Evolutionary conservation across 176 grass and related monocot genomes (phyloP), one percentile per base, ranked within the genome.

Genomic region (Bonia amplexicaulis): DNA sequence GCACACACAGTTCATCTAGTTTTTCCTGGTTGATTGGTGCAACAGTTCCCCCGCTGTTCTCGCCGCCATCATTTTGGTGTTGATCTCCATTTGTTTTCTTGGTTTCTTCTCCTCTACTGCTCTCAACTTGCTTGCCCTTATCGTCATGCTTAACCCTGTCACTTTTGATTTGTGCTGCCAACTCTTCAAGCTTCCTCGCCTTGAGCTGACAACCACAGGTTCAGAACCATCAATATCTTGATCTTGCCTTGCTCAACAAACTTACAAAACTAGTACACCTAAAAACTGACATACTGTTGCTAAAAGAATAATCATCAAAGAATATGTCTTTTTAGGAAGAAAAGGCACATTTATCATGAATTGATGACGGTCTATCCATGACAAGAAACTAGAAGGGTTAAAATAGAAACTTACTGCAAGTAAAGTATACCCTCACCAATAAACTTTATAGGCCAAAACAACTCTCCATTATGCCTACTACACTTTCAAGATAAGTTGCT

Each of bases 181-280:
- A 92, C 85, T 98, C 96, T 83, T 98, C 96, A 42, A 98, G 91
- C 42, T 89, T 98, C 86, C 91, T 98, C 26, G 87, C 83, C 86
- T 98, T 98, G 42, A 98, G 89, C 96, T 98, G 87, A 45, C 45
- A 86, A 78, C 33, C 55, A 78, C 40, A 59, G 58, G 39, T 73
- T 40, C 31, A 69, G 70, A 63, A 82, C 22, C 25, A 67, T 86
- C 26, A 86, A 49, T 63, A 66, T n/a, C 1, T 73, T 82, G 23
- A 35, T 66, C 16, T 31, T 78, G 27, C 4, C 12, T 73, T 79
- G 8, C 47, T 73, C n/a, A 78, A 45, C 4, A 86, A 84, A 57
- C 12, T 26, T 54, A 42, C 4, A 35, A 74, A 0, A 7, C 22
- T 29, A 71, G 23, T 22, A 39, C 19, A 75, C 12, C 41, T 59